A percentile compares a stretch with the other conserved stretches of the same genome.
These are phyloP conservation scores for Gelatoporia subvermispora DNA, from an alignment of 768 basidiomycete species.

Conservation along the genomic window DNA sequence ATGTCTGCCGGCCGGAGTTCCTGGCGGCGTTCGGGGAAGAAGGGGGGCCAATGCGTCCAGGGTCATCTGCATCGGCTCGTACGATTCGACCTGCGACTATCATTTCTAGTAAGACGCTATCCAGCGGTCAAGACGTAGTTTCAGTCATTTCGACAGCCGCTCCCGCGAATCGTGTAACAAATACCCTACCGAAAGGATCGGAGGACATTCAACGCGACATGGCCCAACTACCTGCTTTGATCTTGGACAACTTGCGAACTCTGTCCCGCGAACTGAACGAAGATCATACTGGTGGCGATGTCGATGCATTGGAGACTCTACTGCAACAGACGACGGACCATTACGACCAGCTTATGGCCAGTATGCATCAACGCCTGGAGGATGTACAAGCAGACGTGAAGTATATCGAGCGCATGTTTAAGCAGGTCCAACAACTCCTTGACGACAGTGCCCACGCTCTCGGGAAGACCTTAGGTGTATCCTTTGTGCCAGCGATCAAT, in stretches of 20 bases:
- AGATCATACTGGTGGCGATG: constrained; percentile 27
- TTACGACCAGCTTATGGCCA: constrained; percentile 40
- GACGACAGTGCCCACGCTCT: constrained; percentile 40
- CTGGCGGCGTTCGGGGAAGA: constrained; percentile 56
- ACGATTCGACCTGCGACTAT: constrained; percentile 45
- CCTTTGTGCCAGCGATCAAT: constrained; percentile 2
- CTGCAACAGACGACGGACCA: constrained; percentile 46
- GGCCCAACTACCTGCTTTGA: constrained; percentile 29
- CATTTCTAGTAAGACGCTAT: too few relatives aligned
- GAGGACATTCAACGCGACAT: too few relatives aligned
- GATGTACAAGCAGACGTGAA: constrained; percentile 47
- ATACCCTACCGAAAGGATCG: neutral
- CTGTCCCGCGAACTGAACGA: constrained; percentile 34
- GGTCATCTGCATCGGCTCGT: constrained; percentile 49
- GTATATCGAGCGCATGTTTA: constrained; percentile 40
- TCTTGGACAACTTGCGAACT: constrained; percentile 50
- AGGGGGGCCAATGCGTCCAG: constrained; percentile 40
- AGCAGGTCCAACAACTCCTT: constrained; percentile 40
- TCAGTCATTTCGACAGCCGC: constrained; percentile 26
- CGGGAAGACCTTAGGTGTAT: constrained; percentile 36
- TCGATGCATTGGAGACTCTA: constrained; percentile 40
- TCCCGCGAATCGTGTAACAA: constrained; percentile 4
- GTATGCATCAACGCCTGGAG: constrained; percentile 49
- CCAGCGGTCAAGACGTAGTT: too few relatives aligned
- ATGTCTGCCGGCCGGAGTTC: constrained; percentile 66